phyloP scores from a whole-genome alignment of 192 early-diverging fungal genomes.

The Backusella mclennaniae region DNA sequence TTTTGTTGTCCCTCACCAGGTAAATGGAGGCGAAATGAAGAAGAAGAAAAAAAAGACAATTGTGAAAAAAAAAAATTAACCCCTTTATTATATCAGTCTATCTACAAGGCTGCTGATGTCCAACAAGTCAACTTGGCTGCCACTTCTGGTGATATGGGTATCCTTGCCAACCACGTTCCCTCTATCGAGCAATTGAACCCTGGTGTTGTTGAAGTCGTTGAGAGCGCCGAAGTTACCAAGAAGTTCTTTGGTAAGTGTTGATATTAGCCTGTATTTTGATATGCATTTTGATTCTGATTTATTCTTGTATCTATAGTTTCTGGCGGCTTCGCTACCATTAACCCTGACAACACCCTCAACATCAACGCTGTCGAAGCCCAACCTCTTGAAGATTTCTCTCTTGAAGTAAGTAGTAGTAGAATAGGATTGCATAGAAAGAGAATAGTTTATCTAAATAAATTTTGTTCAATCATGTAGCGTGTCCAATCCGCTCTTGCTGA shows the following conservation, averaged over 20 bases:
- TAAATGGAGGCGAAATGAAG: conserved; percentile 22
- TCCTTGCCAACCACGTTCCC: conserved; percentile 96
- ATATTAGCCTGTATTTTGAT: too few relatives aligned
- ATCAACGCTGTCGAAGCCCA: conserved; percentile 97
- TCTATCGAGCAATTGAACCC: conserved; percentile 94
- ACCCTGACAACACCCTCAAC: conserved; percentile 94
- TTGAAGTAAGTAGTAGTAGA: conserved; percentile 50
- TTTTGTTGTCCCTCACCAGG: conserved; percentile 91
- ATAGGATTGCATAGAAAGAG: background rate
- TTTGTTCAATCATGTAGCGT: conserved; percentile 39
- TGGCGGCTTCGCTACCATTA: conserved; percentile 96
- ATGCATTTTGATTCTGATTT: too few relatives aligned
- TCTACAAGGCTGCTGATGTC: conserved; percentile 72
- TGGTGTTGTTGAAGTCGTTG: conserved; percentile 82
- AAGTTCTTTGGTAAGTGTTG: conserved; percentile 85
- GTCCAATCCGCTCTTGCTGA: conserved; percentile 76
- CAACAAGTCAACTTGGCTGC: conserved; percentile 93
- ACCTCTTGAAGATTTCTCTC: conserved; percentile 83
- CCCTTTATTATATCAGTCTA: conserved; percentile 45
- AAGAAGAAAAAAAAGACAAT: background rate
- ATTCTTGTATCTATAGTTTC: conserved; percentile 52
- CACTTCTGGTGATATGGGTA: conserved; percentile 95
- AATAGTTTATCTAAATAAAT: background rate
- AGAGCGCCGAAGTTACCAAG: conserved; percentile 63
- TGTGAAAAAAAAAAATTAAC: background rate